phyloP scores from a whole-genome alignment of 2,329 filamentous ascomycete species.

The Calonectria pauciramosa region DNA sequence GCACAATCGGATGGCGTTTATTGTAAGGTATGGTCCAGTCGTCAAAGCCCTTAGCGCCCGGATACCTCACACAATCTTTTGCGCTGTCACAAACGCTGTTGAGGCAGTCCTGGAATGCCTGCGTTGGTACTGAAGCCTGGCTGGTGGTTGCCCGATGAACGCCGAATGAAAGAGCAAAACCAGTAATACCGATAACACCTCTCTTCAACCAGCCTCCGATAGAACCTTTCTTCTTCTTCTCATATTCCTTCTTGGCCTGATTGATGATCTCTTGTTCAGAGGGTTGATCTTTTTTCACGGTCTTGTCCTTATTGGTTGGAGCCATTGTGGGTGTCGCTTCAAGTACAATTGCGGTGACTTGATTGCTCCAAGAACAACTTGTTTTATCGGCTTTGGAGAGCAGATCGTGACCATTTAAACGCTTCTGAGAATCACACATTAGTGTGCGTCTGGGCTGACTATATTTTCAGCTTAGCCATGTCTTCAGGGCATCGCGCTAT shows the following conservation, averaged over 20 bases:
- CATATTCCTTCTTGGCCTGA: not conserved
- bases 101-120: not conserved
- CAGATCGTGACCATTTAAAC: not conserved
- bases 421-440: not conserved
- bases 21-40: not conserved
- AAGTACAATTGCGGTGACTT: not conserved
- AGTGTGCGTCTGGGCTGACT: not conserved
- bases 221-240: not conserved
- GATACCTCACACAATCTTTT: not conserved
- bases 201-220: too few relatives aligned
- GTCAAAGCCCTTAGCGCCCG: not conserved
- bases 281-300: not conserved
- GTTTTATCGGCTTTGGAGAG: not conserved
- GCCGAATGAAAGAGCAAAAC: not conserved
- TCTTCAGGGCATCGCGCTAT: not conserved
- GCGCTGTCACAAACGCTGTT: not conserved
- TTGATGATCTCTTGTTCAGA: not conserved
- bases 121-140: not conserved
- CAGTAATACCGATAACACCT: not conserved
- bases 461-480: not conserved
- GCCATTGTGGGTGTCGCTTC: not conserved
- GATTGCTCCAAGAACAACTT: not conserved
- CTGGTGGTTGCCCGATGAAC: not conserved
- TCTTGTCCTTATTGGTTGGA: not conserved
- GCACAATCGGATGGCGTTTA: not conserved